These are phyloP conservation scores for Apiosordaria backusii DNA, from an alignment of 495 filamentous ascomycete genomes.

Conservation along the genomic window DNA sequence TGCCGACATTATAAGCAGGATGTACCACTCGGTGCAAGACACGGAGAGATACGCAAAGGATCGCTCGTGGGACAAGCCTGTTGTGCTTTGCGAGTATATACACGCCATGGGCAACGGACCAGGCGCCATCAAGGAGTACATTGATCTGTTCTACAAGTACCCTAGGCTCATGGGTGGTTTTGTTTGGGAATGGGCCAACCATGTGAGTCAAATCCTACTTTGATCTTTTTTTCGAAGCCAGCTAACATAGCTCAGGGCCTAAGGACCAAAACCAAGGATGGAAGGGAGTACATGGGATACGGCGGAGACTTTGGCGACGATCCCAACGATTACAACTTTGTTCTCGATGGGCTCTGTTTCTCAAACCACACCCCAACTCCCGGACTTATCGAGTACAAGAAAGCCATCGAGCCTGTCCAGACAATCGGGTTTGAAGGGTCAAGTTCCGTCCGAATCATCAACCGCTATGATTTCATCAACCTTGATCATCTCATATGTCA, in stretches of 20 bases:
- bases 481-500: conserved; percentile 48
- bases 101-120: conserved; percentile 78
- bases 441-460: conserved; percentile 44
- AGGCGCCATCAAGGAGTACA: conserved; percentile 63
- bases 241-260: conserved; percentile 42
- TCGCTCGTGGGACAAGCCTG: conserved; percentile 48
- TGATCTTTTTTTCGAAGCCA: neutral
- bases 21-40: conserved; percentile 58
- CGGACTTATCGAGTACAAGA: conserved; percentile 60
- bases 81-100: conserved; percentile 66
- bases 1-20: conserved; percentile 62
- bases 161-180: conserved; percentile 66
- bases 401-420: conserved; percentile 61
- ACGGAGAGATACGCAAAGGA: conserved; percentile 42
- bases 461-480: conserved; percentile 52
- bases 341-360: conserved; percentile 61
- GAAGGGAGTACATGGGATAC: conserved; percentile 59
- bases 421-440: conserved; percentile 29
- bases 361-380: conserved; percentile 59
- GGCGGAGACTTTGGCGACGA: conserved; percentile 71
- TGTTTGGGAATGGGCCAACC: conserved; percentile 77
- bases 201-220: conserved; percentile 34
- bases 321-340: conserved; percentile 68
- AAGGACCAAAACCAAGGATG: conserved; percentile 50
- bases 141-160: conserved; percentile 62